Evolutionary conservation across 2,329 filamentous ascomycete species (phyloP), one percentile per base, ranked within the genome.

Genomic region (Neoascochyta sp.): DNA sequence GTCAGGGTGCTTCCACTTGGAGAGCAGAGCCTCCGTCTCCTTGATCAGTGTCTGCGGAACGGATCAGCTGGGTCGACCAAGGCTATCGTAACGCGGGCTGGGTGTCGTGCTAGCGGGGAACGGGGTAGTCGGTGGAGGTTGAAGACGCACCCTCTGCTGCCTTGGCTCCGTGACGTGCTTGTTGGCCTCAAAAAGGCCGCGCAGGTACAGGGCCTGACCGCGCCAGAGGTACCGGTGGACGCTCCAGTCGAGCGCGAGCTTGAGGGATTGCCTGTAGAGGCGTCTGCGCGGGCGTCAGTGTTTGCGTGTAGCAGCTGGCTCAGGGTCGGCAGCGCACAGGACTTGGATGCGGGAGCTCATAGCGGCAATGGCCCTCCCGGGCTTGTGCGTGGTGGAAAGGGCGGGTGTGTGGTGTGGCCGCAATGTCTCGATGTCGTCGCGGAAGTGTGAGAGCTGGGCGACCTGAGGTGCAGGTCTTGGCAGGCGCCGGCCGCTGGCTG

Each of bases 1-100:
- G 63, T 98, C 92, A 3, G 92, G 92, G 60, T 98, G 92, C 70
- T 96, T 96, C 90, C 90, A 98, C 65, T 82, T 85, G 56, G 92
- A 80, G 42, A 98, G 70, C 36, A 95, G 63, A 50, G 83, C 83
- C 65, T 96, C 89, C 4, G 92, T 90, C 68, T 95, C 88, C 41
- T 80, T 78, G 46, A 96, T 75, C 36, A 98, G 67, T 27, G 79
- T 80, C 92, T 98, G 46, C 27, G n/a, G n/a, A n/a, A n/a, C n/a
- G n/a, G n/a, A n/a, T n/a, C n/a, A n/a, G 16, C n/a, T n/a, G n/a
- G n/a, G n/a, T n/a, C n/a, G n/a, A n/a, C n/a, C n/a, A n/a, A 21
- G n/a, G n/a, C 7, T 21, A 21, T 21, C 19, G 19, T n/a, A 21
- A 7, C n/a, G n/a, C 19, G 19, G n/a, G 19, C 19, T 8, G 7